These are phyloP conservation scores for Piper longum DNA, from an alignment of 164 flowering plant genomes.

Conservation along the genomic window DNA sequence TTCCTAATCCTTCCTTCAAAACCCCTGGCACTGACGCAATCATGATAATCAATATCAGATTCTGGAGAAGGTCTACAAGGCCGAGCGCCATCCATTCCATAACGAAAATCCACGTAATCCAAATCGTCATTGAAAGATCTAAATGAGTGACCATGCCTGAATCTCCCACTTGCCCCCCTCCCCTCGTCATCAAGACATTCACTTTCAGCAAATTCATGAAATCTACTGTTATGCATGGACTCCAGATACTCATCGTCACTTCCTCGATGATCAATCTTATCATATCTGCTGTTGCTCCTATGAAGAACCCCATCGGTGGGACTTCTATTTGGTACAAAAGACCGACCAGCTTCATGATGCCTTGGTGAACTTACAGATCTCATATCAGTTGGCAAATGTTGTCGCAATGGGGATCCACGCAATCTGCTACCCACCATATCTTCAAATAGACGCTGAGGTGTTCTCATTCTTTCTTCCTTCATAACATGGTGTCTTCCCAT, in stretches of 20 bases:
- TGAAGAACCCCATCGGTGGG: slow-evolving; percentile 29
- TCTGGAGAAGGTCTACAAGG: slow-evolving; percentile 38
- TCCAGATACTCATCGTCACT: slow-evolving; percentile 33
- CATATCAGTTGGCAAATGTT: slow-evolving; percentile 19
- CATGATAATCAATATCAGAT: slow-evolving; percentile 23
- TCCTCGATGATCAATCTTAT: slow-evolving; percentile 31
- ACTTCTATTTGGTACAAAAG: slow-evolving; percentile 24
- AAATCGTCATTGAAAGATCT: slow-evolving; percentile 26
- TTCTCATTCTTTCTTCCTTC: slow-evolving; percentile 35
- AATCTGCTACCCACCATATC: slow-evolving; percentile 32
- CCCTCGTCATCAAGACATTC: slow-evolving; percentile 10
- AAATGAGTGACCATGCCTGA: slow-evolving; percentile 32
- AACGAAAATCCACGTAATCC: slow-evolving; percentile 21
- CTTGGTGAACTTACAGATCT: slow-evolving; percentile 33
- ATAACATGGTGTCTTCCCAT: slow-evolving; percentile 34
- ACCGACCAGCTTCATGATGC: slow-evolving; percentile 27
- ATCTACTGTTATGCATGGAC: slow-evolving; percentile 19
- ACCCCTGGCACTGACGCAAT: slow-evolving; percentile 32
- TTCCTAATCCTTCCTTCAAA: slow-evolving; percentile 37
- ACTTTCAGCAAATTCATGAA: not conserved
- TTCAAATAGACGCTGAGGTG: slow-evolving; percentile 32
- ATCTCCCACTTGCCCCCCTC: slow-evolving; percentile 34
- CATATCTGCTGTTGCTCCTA: slow-evolving; percentile 31
- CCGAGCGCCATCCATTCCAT: slow-evolving; percentile 31
- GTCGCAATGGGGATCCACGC: slow-evolving; percentile 24